Percentiles rank a stretch among this genome's conserved stretches.
Conservation (phyloP, 148 eudicot genomes). For the Camellia granthamiana region DNA sequence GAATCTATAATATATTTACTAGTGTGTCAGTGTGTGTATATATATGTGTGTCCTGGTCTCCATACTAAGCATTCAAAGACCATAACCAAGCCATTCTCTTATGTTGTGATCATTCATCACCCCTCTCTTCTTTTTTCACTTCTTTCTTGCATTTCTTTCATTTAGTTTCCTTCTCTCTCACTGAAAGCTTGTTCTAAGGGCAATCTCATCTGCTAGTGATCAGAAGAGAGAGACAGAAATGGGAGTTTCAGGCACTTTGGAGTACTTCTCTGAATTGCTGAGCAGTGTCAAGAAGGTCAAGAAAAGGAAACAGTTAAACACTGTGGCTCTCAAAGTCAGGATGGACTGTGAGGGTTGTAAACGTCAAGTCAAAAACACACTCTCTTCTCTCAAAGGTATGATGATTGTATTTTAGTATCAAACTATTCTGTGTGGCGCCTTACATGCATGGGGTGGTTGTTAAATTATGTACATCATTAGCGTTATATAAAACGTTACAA, state of each 20-base stretch:
- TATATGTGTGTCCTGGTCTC: background rate
- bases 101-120: background rate
- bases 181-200: too few species aligned
- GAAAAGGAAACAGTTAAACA: slow-evolving; percentile 51
- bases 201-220: too few species aligned
- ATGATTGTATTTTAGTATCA: background rate
- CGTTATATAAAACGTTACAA: too few species aligned
- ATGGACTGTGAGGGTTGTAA: slow-evolving; percentile 82
- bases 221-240: slow-evolving; percentile 19
- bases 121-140: background rate
- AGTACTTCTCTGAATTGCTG: slow-evolving; percentile 52
- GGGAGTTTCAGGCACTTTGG: slow-evolving; percentile 69
- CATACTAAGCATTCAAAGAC: background rate
- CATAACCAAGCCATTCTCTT: background rate
- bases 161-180: too few species aligned
- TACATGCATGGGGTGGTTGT: background rate
- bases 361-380: slow-evolving; percentile 51
- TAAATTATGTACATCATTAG: too few species aligned
- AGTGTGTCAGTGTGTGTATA: background rate
- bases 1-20: background rate
- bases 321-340: slow-evolving; percentile 55
- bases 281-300: slow-evolving; percentile 31
- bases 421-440: background rate
- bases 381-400: slow-evolving; percentile 64
- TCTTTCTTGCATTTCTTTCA: background rate